Conservation (phyloP, 768 basidiomycete genomes). For the Macrolepiota albuminosa region DNA sequence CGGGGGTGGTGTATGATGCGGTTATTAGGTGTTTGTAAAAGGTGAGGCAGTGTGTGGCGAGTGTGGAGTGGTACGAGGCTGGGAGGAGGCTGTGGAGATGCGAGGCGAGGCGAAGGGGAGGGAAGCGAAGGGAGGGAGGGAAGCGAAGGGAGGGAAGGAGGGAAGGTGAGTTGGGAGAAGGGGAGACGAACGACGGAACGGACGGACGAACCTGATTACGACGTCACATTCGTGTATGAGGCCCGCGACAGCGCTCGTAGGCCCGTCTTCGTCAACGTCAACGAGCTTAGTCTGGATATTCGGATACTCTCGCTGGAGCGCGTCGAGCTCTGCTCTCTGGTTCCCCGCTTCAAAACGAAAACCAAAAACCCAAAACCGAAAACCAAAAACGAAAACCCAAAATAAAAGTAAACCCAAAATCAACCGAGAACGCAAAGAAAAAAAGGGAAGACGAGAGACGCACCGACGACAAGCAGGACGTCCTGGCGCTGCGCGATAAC, state of each 20-base stretch:
- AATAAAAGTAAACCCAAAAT: no score
- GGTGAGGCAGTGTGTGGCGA: neutral
- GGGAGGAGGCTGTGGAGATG: neutral
- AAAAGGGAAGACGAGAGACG: neutral
- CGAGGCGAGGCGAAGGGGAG: no score
- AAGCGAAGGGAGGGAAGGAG: no score
- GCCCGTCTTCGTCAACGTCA: constrained; percentile 48
- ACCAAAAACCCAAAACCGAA: no score
- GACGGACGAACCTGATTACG: constrained; percentile 65
- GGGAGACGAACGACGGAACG: no score
- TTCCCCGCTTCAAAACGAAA: constrained; percentile 70
- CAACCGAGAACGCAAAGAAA: no score
- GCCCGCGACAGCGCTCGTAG: constrained; percentile 45
- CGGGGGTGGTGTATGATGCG: neutral
- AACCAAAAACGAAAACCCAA: no score
- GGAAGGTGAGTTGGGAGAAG: no score
- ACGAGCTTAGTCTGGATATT: constrained; percentile 55
- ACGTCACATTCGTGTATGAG: constrained; percentile 69
- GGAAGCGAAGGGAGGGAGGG: no score
- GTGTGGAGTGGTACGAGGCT: neutral
- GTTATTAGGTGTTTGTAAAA: neutral
- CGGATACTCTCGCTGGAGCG: constrained; percentile 36
- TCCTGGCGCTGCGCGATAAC: constrained; percentile 60
- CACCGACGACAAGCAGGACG: constrained; percentile 74
- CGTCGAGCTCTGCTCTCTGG: constrained; percentile 50